Evolutionary conservation across 345 rosid species (phyloP).

Genomic region (Linum lewisii): DNA sequence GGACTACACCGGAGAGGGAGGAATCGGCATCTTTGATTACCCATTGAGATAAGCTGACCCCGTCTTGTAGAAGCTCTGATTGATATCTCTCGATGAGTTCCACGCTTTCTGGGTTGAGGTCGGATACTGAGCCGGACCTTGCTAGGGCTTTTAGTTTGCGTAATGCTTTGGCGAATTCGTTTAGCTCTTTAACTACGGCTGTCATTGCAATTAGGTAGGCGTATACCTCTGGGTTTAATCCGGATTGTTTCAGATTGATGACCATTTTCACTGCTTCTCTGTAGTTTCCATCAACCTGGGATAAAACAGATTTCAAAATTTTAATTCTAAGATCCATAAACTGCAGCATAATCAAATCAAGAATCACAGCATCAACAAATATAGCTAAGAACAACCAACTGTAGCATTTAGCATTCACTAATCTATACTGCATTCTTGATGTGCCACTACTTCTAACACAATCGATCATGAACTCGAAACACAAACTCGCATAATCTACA

Average conservation of each 20-base stretch:
- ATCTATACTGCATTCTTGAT: background rate
- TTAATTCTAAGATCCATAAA: too few relatives aligned
- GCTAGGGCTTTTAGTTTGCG: constrained; percentile 60
- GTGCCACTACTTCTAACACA: background rate
- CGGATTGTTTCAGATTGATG: constrained; percentile 49
- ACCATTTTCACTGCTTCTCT: constrained; percentile 59
- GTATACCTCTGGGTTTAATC: constrained; percentile 74
- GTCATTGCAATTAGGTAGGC: constrained; percentile 87
- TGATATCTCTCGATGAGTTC: constrained; percentile 57
- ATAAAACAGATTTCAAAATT: background rate
- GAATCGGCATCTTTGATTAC: constrained; percentile 54
- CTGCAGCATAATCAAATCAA: too few relatives aligned
- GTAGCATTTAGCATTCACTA: background rate
- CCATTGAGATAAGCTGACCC: constrained; percentile 56
- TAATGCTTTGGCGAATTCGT: constrained; percentile 58
- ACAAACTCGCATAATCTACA: too few relatives aligned
- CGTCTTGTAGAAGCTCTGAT: constrained; percentile 56
- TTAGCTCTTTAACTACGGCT: constrained; percentile 86
- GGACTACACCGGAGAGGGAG: constrained; percentile 51
- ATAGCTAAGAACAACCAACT: background rate
- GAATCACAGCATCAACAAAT: background rate
- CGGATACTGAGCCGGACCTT: constrained; percentile 45
- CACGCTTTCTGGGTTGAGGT: constrained; percentile 44
- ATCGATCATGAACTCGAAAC: background rate
- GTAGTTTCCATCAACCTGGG: constrained; percentile 78